phyloP scores from a whole-genome alignment of 163 green algal species.

The Volvox carteri region DNA sequence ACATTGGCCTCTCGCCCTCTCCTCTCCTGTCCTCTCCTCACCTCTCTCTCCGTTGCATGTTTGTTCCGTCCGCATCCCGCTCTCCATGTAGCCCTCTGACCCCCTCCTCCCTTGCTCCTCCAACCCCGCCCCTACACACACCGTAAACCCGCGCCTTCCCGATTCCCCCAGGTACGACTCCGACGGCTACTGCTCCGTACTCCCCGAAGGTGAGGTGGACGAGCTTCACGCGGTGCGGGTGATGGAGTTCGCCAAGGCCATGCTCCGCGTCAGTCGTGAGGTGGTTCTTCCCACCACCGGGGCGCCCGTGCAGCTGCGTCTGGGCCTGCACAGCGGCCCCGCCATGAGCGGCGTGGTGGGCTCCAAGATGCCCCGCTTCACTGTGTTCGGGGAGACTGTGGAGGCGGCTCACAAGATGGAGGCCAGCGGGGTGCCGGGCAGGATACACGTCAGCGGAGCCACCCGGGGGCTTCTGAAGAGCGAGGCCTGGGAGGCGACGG shows the following conservation, averaged over 20 bases:
- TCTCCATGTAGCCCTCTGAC: not conserved
- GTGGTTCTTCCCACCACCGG: conserved; percentile 33
- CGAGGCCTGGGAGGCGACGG: conserved; percentile 43
- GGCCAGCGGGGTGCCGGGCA: not conserved
- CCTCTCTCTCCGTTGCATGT: too few species aligned
- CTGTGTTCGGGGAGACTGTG: conserved; percentile 60
- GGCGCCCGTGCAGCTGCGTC: conserved; percentile 50
- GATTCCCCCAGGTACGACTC: conserved; percentile 32
- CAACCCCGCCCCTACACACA: not conserved
- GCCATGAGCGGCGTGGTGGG: conserved; percentile 29
- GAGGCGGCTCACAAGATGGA: conserved; percentile 24
- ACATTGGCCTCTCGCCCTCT: not conserved
- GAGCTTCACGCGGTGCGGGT: conserved; percentile 47
- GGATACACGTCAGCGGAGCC: conserved; percentile 42
- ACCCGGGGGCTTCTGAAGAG: conserved; percentile 27
- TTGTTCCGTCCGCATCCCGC: not conserved
- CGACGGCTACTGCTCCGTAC: conserved; percentile 38
- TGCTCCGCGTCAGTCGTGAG: not conserved
- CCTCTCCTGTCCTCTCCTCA: not conserved
- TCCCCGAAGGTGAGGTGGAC: conserved; percentile 38
- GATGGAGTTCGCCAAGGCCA: conserved; percentile 53
- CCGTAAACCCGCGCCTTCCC: too few species aligned
- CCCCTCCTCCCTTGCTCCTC: not conserved
- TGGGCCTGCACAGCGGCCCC: conserved; percentile 60
- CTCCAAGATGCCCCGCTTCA: conserved; percentile 57